Base-by-base conservation (phyloP, 805 yeast genomes). In the Lipomyces sp. region DNA sequence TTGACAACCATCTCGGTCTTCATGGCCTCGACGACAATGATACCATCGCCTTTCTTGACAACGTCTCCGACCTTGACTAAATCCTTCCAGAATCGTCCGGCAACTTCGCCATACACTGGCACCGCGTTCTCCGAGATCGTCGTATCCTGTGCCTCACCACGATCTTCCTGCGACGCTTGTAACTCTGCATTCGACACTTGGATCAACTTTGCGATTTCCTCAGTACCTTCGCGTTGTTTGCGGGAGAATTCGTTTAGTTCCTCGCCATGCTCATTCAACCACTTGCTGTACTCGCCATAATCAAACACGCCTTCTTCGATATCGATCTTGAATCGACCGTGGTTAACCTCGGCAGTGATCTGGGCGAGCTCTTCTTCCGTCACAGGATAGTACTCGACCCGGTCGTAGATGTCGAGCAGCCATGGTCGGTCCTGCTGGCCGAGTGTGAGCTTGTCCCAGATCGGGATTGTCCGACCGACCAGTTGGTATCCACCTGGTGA, bases 401-500 rank as follows among this genome's bases (percentile, higher is more conserved):
- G 97, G 77, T 94, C 99, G 75, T 95, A 94, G 72, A 96, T 96
- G 13, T 89, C 82, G 74, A 95, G 83, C 74, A 95, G 82, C 98
- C 98, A 95, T 64, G 98, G 98, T 66, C 87, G 80, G 6, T 82
- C 82, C 72, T 88, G 92, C 32, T 81, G 78, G 53, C 92, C 95
- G 70, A 95, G 81, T 39, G 90, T 84, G 73, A 94, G 84, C 80
- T 92, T 93, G 77, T 94, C 99, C 99, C 99, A 94, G 73, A 94
- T 93, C 63, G 98, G 98, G 71, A 95, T 87, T 10, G 99, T 94
- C 76, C 98, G 86, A 64, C 98, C 99, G 69, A 92, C 94, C 73
- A 94, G 84, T 80, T 94, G 98, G 80, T 94, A 94, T 39, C 99
- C 99, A 80, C 99, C 99, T 58, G 99, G 99, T 33, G 97, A 92